A percentile compares a stretch with the other conserved stretches of the same genome.
phyloP scores from a whole-genome alignment of 352 stramenopile species.

The Phytophthora colocasiae region DNA sequence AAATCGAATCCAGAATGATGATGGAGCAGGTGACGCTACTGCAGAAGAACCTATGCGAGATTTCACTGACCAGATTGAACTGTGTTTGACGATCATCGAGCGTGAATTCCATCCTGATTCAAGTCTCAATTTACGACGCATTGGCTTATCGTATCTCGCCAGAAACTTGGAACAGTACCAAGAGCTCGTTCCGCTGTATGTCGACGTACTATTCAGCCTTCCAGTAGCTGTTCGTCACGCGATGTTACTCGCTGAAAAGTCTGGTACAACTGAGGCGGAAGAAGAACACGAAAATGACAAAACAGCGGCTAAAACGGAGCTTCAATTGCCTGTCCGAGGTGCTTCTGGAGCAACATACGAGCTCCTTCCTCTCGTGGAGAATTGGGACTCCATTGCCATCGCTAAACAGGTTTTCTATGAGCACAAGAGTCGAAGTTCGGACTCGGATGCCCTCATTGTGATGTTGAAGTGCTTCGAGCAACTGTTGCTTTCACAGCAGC shows the following conservation, averaged over 20 bases:
- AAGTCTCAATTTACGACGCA: conserved; percentile 65
- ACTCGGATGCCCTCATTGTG: conserved; percentile 54
- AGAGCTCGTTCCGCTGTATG: conserved; percentile 78
- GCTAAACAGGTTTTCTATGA: conserved; percentile 85
- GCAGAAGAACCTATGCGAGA: conserved; percentile 38
- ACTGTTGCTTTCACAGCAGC: conserved; percentile 25
- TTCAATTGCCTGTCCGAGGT: conserved; percentile 60
- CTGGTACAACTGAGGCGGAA: conserved; percentile 10
- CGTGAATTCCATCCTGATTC: conserved; percentile 69
- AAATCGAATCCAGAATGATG: conserved; percentile 22
- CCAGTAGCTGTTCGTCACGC: conserved; percentile 44
- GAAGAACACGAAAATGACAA: not conserved
- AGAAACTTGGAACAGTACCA: conserved; percentile 71
- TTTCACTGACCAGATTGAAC: conserved; percentile 73
- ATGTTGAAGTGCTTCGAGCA: conserved; percentile 67
- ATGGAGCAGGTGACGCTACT: conserved; percentile 6
- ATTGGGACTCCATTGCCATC: conserved; percentile 73
- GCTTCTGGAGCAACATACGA: conserved; percentile 60
- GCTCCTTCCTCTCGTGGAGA: conserved; percentile 46
- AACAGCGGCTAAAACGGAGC: conserved; percentile 17
- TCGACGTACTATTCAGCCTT: conserved; percentile 78
- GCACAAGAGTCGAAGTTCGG: conserved; percentile 41
- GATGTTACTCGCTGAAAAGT: conserved; percentile 39
- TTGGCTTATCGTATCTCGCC: conserved; percentile 65
- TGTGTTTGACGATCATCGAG: conserved; percentile 74